These are phyloP conservation scores for Bryum argenteum DNA, from an alignment of 225 moss, liverwort and hornwort species.

Conservation along the genomic window DNA sequence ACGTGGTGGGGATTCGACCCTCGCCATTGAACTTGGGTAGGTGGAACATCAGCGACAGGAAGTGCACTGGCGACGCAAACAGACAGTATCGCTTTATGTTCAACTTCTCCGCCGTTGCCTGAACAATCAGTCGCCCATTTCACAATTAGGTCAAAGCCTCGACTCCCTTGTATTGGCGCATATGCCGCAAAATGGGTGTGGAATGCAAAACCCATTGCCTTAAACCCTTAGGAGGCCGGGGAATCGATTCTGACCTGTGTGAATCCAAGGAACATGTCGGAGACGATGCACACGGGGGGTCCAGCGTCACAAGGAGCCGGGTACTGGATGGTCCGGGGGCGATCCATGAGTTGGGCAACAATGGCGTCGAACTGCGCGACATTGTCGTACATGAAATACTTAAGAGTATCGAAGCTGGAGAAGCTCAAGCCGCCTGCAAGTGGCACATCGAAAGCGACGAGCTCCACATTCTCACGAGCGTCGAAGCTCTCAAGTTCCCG, in stretches of 20 bases:
- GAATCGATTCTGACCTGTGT: conserved; percentile 41
- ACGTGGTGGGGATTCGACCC: conserved; percentile 31
- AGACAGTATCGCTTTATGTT: conserved; percentile 52
- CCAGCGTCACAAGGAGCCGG: conserved; percentile 23
- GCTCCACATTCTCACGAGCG: conserved; percentile 42
- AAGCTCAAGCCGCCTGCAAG: neutral
- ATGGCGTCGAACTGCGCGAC: conserved; percentile 19
- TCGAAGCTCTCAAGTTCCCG: conserved; percentile 34
- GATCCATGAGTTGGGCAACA: conserved; percentile 22
- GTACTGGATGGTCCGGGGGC: conserved; percentile 21
- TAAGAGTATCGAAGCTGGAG: neutral
- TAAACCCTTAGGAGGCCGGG: too few species aligned
- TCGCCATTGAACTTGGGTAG: conserved; percentile 43
- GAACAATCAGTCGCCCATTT: neutral
- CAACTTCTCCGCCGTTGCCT: conserved; percentile 44
- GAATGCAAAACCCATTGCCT: too few species aligned
- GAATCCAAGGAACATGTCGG: conserved; percentile 59
- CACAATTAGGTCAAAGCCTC: too few species aligned
- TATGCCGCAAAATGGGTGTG: too few species aligned
- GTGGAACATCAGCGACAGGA: conserved; percentile 40
- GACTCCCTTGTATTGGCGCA: too few species aligned
- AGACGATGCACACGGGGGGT: conserved; percentile 50
- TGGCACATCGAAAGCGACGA: conserved; percentile 32
- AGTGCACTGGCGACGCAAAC: conserved; percentile 36
- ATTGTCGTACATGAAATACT: conserved; percentile 31